Evolutionary conservation across 768 basidiomycete species (phyloP), one percentile per base, ranked within the genome.

Genomic region (Lactarius vividus): DNA sequence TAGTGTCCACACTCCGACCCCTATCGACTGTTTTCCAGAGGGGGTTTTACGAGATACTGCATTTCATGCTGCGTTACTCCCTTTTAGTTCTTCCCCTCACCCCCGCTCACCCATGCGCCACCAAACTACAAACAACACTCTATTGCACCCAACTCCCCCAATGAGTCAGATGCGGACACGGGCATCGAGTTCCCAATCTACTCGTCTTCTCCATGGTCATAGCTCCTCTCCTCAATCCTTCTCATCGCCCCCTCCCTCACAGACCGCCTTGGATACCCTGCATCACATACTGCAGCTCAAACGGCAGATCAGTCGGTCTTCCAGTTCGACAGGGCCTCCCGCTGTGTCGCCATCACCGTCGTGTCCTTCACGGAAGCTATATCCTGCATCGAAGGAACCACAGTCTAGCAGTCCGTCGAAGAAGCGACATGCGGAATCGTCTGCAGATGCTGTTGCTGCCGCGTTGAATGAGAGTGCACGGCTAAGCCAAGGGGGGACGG

Each of bases 381-480:
- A 53, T 53, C 39, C 61, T 10, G 9, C 42, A 26, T 33, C 31
- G 2, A 60, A 20, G 31, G 53, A 39, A 23, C 49, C 28, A 20
- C 42, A 53, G 29, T 13, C 20, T 37, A 2, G 16, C 9, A 62
- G n/a, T 44, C 39, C 57, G 18, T 58, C 49, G 23, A 26, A 10
- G 18, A 26, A 10, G 26, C 57, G 15, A 62, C 9, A 49, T 28
- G 13, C 52, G 37, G 61, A 26, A 18, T 62, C 65, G 35, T 44
- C 33, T 53, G 65, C 65, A n/a, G 65, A 66, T 15, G 57, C 37
- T 16, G 65, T 66, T 15, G 65, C 65, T 3, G 61, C 61, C 28
- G 65, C 61, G 35, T 54, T 66, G 28, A 66, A 66, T 3, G 31
- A 66, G n/a, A 42, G 57, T 20, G 1, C 65, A 57, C 61, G 46